Evolutionary conservation across 495 filamentous ascomycete genomes (phyloP), one percentile per base, ranked within the genome.

Genomic region (Beverwykella pulmonaria): DNA sequence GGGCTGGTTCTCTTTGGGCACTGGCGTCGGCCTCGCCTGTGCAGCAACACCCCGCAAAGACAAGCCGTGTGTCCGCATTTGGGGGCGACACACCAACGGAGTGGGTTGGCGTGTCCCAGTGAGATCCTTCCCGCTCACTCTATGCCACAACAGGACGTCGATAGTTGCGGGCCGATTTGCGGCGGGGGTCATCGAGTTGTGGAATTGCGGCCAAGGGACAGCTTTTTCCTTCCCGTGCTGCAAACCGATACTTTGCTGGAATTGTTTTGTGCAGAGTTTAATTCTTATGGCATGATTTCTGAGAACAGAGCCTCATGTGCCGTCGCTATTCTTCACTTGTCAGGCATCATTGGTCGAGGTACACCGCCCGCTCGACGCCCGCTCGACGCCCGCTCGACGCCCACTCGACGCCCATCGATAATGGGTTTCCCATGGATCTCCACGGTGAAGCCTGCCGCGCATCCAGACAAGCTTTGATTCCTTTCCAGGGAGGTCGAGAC

Each of bases 1-100:
- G 9, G 52, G 52, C 32, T 44, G 39, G 39, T 44, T 14, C 5
- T 4, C 12, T 54, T 54, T 29, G 52, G 52, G 17, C 23, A 22
- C 52, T 23, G 20, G 34, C 61, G 47, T 64, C 61, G 61, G 61
- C 52, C 34, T 64, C 61, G 61, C 61, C 61, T 64, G 26, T 10
- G 26, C 10, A 49, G 32, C 39, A 17, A 1, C 4, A 25, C 61
- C 61, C 61, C 61, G 61, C 61, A 64, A 32, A 47, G 5, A 19
- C 46, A 52, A 15, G 8, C 59, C 48, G 23, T 25, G 48, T 20
- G 52, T 41, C 39, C 49, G 41, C 1, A 20, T 25, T 14, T 8
- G 29, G 22, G 19, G 23, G 8, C 9, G 29, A 17, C 46, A 34
- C 39, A 27, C 62, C 62, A 27, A 44, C 15, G 22, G 46, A 32